Conservation (phyloP, 768 basidiomycete species). For the Tubosaeta sp. region DNA sequence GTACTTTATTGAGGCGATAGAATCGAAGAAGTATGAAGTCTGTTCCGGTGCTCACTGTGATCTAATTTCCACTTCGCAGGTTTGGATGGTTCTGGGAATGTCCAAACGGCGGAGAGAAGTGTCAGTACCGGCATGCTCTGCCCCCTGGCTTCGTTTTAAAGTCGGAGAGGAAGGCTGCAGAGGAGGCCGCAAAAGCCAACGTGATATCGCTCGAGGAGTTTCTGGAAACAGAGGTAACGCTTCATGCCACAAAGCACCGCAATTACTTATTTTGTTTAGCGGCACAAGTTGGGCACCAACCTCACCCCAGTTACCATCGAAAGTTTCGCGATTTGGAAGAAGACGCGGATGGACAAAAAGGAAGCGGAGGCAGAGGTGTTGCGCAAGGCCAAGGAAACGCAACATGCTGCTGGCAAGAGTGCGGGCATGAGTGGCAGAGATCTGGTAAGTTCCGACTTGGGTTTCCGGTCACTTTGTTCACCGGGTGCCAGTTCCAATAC, state of each 20-base stretch:
- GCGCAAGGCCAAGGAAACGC: constrained; percentile 76
- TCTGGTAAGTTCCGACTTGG: constrained; percentile 51
- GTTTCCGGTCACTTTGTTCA: constrained; percentile 3
- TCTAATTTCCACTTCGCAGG: constrained; percentile 28
- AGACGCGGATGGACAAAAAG: constrained; percentile 93
- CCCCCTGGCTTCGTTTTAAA: constrained; percentile 96
- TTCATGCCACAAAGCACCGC: not conserved
- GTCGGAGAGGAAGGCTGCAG: constrained; percentile 86
- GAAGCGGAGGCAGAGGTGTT: constrained; percentile 79
- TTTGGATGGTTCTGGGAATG: constrained; percentile 98
- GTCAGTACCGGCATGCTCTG: constrained; percentile 92
- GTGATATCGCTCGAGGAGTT: constrained; percentile 94
- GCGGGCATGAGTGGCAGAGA: constrained; percentile 95
- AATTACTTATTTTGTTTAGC: constrained; percentile 39
- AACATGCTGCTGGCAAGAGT: constrained; percentile 83
- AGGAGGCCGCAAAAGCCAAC: constrained; percentile 87
- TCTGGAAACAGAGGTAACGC: constrained; percentile 86
- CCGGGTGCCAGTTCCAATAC: constrained; percentile 73
- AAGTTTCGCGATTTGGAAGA: constrained; percentile 91
- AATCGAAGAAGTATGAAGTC: constrained; percentile 63
- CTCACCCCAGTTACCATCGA: constrained; percentile 93
- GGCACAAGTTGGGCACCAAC: constrained; percentile 88
- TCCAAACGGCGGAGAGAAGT: constrained; percentile 74
- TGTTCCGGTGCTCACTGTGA: not conserved
- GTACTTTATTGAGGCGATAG: constrained; percentile 94